phyloP scores from a whole-genome alignment of 2,329 filamentous ascomycete genomes.

The Claviceps citrina region DNA sequence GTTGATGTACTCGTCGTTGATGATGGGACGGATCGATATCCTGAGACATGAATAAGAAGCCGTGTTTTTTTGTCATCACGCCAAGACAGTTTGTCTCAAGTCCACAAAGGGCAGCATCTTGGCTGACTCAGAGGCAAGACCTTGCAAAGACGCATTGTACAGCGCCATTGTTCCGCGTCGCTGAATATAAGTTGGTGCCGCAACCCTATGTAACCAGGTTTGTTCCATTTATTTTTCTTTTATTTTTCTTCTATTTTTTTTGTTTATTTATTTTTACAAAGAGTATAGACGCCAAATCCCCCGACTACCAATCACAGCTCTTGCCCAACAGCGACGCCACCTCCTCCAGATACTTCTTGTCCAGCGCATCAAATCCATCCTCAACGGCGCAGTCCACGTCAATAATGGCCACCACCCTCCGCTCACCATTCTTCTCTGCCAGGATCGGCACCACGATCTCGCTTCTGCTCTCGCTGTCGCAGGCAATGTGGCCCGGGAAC shows the following conservation, averaged over 20 bases:
- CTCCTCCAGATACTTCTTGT: conserved; percentile 49
- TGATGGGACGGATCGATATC: background rate
- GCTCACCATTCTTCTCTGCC: conserved; percentile 14
- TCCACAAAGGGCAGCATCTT: too few relatives aligned
- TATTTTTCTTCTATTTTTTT: too few relatives aligned
- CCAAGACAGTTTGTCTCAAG: too few relatives aligned
- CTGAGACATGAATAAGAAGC: too few relatives aligned
- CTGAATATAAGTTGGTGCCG: too few relatives aligned
- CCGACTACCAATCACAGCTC: conserved; percentile 48
- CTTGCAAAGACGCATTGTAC: background rate
- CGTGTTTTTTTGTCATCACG: too few relatives aligned
- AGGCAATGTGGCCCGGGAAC: conserved; percentile 72
- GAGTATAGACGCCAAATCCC: background rate
- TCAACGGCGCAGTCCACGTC: conserved; percentile 60
- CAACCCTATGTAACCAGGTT: too few relatives aligned
- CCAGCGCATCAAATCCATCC: conserved; percentile 53
- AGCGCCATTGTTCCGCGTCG: background rate
- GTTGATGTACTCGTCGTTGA: background rate
- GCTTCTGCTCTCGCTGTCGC: conserved; percentile 59
- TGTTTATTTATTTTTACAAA: too few relatives aligned
- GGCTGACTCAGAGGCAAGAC: background rate
- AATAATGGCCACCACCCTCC: conserved; percentile 54
- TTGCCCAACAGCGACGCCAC: conserved; percentile 43
- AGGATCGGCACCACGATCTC: conserved; percentile 71
- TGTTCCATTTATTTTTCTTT: too few relatives aligned